Evolutionary conservation across 768 basidiomycete species (phyloP).

Genomic region (Clavulina sp.): DNA sequence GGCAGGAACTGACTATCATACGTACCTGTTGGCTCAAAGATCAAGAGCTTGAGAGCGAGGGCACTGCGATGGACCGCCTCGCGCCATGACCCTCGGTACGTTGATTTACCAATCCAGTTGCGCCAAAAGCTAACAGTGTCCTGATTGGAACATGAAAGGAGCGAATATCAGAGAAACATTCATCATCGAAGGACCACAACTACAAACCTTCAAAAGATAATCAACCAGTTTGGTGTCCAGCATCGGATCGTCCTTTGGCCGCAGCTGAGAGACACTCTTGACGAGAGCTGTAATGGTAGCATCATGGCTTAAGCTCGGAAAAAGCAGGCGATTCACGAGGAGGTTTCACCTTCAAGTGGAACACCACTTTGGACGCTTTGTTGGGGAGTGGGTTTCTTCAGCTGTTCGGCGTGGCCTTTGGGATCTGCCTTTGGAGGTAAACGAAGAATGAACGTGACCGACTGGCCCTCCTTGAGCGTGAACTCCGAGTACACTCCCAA

Average conservation of each 20-base stretch:
- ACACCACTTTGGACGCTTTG: constrained; percentile 30
- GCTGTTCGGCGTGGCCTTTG: constrained; percentile 10
- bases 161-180: constrained; percentile 1
- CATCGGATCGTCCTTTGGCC: constrained; percentile 48
- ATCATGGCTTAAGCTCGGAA: background rate
- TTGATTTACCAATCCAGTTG: constrained; percentile 74
- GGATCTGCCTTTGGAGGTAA: constrained; percentile 31
- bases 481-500: constrained; percentile 41
- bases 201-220: constrained; percentile 37
- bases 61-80: constrained; percentile 88
- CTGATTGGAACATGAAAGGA: constrained; percentile 14
- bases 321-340: background rate
- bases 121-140: constrained; percentile 75
- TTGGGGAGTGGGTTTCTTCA: constrained; percentile 22
- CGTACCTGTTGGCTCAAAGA: constrained; percentile 76
- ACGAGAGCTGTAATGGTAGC: constrained; percentile 27
- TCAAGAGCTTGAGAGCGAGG: constrained; percentile 81
- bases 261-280: constrained; percentile 27
- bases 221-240: constrained; percentile 49
- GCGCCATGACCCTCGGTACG: constrained; percentile 88
- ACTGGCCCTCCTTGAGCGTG: constrained; percentile 64
- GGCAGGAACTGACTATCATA: background rate
- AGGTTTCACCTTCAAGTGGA: constrained; percentile 23
- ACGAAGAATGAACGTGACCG: constrained; percentile 74
- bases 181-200: background rate